Percentiles rank a stretch among this genome's conserved stretches.
Conservation (phyloP, 2,329 filamentous ascomycete species). For the Botryotinia convoluta region DNA sequence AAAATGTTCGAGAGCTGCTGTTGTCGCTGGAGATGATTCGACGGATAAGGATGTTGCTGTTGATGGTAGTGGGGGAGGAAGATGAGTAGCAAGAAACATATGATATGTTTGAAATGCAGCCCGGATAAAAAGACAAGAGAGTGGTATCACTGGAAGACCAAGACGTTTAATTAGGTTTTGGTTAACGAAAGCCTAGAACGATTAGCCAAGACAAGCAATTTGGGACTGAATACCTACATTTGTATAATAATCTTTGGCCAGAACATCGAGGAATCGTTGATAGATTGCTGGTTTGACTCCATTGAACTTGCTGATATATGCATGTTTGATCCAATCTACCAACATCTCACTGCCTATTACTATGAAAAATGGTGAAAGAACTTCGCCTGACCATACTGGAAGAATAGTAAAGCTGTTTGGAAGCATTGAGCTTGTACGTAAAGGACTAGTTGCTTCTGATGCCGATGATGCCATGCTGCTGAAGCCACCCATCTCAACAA, state of each 20-base stretch:
- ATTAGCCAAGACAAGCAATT: constrained; percentile 25
- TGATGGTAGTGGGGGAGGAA: constrained; percentile 70
- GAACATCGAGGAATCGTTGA: constrained; percentile 81
- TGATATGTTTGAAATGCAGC: constrained; percentile 95
- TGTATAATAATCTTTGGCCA: constrained; percentile 97
- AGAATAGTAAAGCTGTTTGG: constrained; percentile 89
- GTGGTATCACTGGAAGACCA: constrained; percentile 84
- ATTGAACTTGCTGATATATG: constrained; percentile 98
- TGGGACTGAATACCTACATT: constrained; percentile 56
- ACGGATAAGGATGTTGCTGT: constrained; percentile 63
- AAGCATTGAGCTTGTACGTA: constrained; percentile 71
- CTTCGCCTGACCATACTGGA: constrained; percentile 82
- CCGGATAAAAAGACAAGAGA: constrained; percentile 93
- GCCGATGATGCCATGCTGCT: constrained; percentile 52
- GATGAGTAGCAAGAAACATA: constrained; percentile 90
- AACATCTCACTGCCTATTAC: constrained; percentile 96
- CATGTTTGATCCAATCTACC: constrained; percentile 95
- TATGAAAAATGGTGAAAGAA: constrained; percentile 87
- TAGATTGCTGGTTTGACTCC: constrained; percentile 92
- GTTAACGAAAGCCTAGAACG: constrained; percentile 73
- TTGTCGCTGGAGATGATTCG: constrained; percentile 71
- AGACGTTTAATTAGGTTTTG: constrained; percentile 87
- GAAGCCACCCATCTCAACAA: constrained; percentile 89
- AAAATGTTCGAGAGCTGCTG: constrained; percentile 74
- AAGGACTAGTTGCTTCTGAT: constrained; percentile 50